Percentiles rank a stretch among this genome's conserved stretches.
These are phyloP conservation scores for Xylaria digitata DNA, from an alignment of 2,329 filamentous ascomycete species.

Conservation along the genomic window DNA sequence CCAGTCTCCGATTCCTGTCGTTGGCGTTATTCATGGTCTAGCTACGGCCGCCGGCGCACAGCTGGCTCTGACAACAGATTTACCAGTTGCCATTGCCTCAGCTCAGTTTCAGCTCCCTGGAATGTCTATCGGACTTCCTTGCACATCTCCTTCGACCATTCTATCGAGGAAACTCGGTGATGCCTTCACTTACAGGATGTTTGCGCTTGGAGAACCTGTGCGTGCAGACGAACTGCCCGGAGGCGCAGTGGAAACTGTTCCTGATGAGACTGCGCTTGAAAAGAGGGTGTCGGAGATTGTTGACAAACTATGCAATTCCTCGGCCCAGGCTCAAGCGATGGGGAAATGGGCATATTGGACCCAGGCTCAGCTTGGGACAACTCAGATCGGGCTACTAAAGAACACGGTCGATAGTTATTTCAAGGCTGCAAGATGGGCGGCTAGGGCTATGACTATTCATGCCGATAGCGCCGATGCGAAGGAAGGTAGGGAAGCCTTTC, in stretches of 20 bases:
- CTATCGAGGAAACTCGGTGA: conserved; percentile 43
- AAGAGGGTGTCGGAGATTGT: conserved; percentile 44
- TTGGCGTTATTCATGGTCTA: conserved; percentile 49
- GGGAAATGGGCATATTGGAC: conserved; percentile 54
- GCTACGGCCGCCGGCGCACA: conserved; percentile 51
- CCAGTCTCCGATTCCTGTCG: conserved; percentile 48
- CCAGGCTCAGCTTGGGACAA: conserved; percentile 38
- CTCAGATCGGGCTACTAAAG: not conserved
- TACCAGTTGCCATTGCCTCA: conserved; percentile 44
- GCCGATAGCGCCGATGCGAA: not conserved
- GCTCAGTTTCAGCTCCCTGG: conserved; percentile 48
- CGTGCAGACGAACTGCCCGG: conserved; percentile 41
- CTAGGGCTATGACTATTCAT: not conserved
- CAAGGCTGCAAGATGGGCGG: not conserved
- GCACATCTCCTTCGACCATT: conserved; percentile 48
- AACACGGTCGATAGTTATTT: not conserved
- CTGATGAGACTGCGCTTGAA: conserved; percentile 42
- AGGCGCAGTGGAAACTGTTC: conserved; percentile 46
- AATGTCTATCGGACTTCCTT: conserved; percentile 48
- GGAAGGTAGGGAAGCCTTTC: conserved; percentile 17
- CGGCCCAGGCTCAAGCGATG: conserved; percentile 49
- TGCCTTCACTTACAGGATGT: conserved; percentile 47
- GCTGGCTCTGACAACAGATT: conserved; percentile 50
- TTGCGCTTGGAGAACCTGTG: conserved; percentile 48
- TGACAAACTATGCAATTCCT: conserved; percentile 38